A percentile compares a stretch with the other conserved stretches of the same genome.
phyloP scores from a whole-genome alignment of 2,329 filamentous ascomycete species.

The Hypoxylon sp. region DNA sequence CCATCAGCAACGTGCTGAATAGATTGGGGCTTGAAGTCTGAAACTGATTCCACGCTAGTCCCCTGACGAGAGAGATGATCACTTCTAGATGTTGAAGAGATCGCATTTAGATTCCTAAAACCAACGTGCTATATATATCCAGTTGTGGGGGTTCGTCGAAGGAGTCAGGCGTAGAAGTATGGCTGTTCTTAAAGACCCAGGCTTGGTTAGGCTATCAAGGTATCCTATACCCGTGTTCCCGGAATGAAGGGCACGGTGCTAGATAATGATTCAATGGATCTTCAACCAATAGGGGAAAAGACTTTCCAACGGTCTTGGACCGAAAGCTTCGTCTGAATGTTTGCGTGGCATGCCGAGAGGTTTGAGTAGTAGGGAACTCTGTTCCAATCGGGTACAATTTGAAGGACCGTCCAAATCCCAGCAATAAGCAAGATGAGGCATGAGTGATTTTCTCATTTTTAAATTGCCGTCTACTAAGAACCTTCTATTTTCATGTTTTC shows the following conservation, averaged over 20 bases:
- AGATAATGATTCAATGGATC: not conserved
- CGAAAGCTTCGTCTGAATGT: conserved; percentile 4
- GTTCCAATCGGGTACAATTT: not conserved
- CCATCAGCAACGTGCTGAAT: not conserved
- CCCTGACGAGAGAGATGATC: not conserved
- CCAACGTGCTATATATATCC: not conserved
- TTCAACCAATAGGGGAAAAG: not conserved
- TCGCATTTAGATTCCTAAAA: conserved; percentile 3
- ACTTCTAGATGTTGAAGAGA: not conserved
- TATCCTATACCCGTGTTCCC: not conserved
- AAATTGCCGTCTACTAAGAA: not conserved
- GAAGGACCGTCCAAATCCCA: not conserved
- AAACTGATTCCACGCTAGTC: not conserved
- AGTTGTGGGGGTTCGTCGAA: not conserved
- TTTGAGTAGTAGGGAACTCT: conserved; percentile 4
- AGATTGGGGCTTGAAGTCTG: not conserved
- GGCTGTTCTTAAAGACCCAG: not conserved
- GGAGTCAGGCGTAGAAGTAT: not conserved
- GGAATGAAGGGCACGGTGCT: not conserved
- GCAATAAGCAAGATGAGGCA: not conserved
- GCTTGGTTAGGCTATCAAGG: not conserved
- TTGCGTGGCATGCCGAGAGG: conserved; percentile 11
- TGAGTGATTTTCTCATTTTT: not conserved
- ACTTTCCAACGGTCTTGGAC: not conserved
- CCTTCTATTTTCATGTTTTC: not conserved